These are phyloP conservation scores for Colletotrichum sojae DNA, from an alignment of 2,329 filamentous ascomycete genomes.

Conservation along the genomic window DNA sequence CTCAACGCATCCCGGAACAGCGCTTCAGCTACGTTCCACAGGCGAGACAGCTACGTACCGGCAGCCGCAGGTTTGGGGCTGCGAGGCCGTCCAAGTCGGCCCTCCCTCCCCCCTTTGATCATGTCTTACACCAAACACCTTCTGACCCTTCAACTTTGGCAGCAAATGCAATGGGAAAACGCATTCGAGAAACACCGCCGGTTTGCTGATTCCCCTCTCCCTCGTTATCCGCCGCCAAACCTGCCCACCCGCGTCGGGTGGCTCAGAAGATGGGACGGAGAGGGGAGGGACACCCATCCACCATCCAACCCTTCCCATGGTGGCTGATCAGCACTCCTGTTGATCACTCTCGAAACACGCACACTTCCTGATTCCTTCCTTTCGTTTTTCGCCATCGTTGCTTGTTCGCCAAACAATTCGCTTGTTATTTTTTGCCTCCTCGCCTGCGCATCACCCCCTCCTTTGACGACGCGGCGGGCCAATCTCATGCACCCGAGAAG, in stretches of 20 bases:
- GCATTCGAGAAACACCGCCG: not conserved
- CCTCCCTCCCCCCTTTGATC: not conserved
- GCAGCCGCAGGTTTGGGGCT: not conserved
- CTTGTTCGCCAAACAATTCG: not conserved
- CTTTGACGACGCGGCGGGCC: not conserved
- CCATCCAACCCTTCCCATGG: not conserved
- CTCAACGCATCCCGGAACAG: not conserved
- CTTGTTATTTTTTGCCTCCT: not conserved
- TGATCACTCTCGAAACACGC: conserved; percentile 16
- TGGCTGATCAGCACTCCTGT: conserved; percentile 33
- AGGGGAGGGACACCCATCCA: not conserved
- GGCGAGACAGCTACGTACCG: conserved; percentile 7
- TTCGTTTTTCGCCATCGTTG: not conserved
- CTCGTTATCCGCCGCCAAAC: not conserved
- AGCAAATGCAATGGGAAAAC: not conserved
- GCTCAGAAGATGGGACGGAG: too few species aligned
- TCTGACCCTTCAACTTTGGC: too few species aligned
- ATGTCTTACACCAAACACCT: not conserved
- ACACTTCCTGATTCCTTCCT: conserved; percentile 16
- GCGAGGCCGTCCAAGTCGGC: conserved; percentile 11
- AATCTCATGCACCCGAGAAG: not conserved
- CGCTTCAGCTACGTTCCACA: conserved; percentile 33
- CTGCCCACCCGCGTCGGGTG: too few species aligned
- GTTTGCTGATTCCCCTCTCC: not conserved
- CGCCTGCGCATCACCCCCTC: conserved; percentile 6